Percentiles rank a stretch among this genome's conserved stretches.
Conservation (phyloP, 345 rosid species). For the Arabidopsis thaliana region TAIR10.1 NC_003070.9:19739001-19739500, state of each 20-base stretch:
- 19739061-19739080: background rate
- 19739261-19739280: conserved; percentile 97
- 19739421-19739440: conserved; percentile 88
- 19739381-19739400: background rate
- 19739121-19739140: conserved; percentile 53
- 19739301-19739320: background rate
- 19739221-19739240: conserved; percentile 98
- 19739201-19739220: conserved; percentile 94
- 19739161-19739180: conserved; percentile 99
- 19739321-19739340: background rate
- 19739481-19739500: conserved; percentile 85
- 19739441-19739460: conserved; percentile 89
- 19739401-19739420: conserved; percentile 77
- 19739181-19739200: conserved; percentile 91
- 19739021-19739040: conserved; percentile 93
- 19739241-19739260: conserved; percentile 85
- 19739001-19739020: conserved; percentile 97
- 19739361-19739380: conserved; percentile 8
- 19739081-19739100: background rate
- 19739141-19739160: conserved; percentile 99
- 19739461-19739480: conserved; percentile 84
- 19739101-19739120: background rate
- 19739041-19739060: conserved; percentile 81
- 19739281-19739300: conserved; percentile 39
- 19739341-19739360: background rate